Percentiles rank a stretch among this genome's conserved stretches.
phyloP scores from a whole-genome alignment of 2,329 filamentous ascomycete genomes.

The Fusarium vanettenii region DNA sequence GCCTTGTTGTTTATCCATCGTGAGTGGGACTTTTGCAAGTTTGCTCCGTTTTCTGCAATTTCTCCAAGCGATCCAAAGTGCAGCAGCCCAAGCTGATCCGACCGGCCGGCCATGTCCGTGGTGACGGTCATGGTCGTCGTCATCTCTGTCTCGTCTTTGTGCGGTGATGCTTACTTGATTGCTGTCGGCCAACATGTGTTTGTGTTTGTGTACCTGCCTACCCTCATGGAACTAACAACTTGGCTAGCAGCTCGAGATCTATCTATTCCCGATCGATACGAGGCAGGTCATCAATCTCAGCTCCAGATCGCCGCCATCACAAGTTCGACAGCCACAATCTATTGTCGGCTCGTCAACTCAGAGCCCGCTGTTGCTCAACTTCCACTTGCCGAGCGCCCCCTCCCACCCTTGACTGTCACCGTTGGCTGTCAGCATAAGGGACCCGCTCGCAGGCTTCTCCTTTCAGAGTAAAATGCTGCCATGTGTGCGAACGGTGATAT shows the following conservation, averaged over 20 bases:
- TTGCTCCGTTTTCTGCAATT: conserved; percentile 18
- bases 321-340: not conserved
- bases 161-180: not conserved
- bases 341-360: conserved; percentile 28
- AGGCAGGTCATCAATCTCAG: conserved; percentile 2
- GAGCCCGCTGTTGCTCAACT: conserved; percentile 6
- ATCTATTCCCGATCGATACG: conserved; percentile 7
- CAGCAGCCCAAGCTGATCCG: not conserved
- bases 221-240: not conserved
- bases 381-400: conserved; percentile 4
- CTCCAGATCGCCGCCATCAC: not conserved
- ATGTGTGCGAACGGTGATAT: conserved; percentile 16
- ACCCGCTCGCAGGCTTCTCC: not conserved
- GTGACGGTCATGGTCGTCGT: not conserved
- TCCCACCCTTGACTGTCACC: not conserved
- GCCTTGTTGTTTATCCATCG: conserved; percentile 18
- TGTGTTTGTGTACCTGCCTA: not conserved
- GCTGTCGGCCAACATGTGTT: not conserved
- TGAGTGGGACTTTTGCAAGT: conserved; percentile 29
- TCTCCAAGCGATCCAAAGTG: conserved; percentile 13
- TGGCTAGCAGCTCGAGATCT: conserved; percentile 9
- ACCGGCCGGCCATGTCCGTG: conserved; percentile 22
- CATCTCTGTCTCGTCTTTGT: not conserved
- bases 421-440: not conserved
- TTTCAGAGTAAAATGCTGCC: not conserved